Percentiles rank a stretch among this genome's conserved stretches.
These are phyloP conservation scores for Lichenothelia convexa DNA, from an alignment of 495 filamentous ascomycete species.

Conservation along the genomic window DNA sequence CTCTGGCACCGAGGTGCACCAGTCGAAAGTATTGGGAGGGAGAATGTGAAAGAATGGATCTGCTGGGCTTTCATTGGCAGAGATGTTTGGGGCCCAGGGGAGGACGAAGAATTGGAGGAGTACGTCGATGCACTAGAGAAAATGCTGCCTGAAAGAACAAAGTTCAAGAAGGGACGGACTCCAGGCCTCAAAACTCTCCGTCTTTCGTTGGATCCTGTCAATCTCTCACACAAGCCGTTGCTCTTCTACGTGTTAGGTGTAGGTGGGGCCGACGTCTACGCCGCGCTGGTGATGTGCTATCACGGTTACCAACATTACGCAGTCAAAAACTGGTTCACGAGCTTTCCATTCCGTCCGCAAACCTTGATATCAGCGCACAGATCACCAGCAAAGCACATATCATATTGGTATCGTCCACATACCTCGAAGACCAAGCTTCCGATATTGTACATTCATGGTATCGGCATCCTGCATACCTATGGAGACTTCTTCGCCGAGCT, in stretches of 20 bases:
- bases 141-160: conserved; percentile 27
- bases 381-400: conserved; percentile 30
- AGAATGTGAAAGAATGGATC: conserved; percentile 47
- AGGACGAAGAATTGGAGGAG: conserved; percentile 38
- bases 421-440: conserved; percentile 33
- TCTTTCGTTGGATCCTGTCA: too few relatives aligned
- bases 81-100: conserved; percentile 16
- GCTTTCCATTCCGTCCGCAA: conserved; percentile 37
- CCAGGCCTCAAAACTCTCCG: too few relatives aligned
- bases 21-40: conserved; percentile 36
- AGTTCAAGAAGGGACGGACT: conserved; percentile 32
- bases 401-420: conserved; percentile 49
- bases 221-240: too few relatives aligned
- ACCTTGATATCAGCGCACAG: conserved; percentile 21
- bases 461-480: conserved; percentile 49
- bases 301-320: too few relatives aligned
- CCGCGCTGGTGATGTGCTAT: too few relatives aligned
- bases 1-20: conserved; percentile 48
- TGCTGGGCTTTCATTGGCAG: conserved; percentile 40
- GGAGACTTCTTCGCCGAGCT: conserved; percentile 34
- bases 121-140: conserved; percentile 33
- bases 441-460: conserved; percentile 51
- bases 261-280: too few relatives aligned
- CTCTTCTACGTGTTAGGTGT: too few relatives aligned
- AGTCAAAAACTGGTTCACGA: too few relatives aligned